A percentile compares a stretch with the other conserved stretches of the same genome.
These are phyloP conservation scores for Aspergillus floridensis DNA, from an alignment of 2,329 filamentous ascomycete species.

Conservation along the genomic window DNA sequence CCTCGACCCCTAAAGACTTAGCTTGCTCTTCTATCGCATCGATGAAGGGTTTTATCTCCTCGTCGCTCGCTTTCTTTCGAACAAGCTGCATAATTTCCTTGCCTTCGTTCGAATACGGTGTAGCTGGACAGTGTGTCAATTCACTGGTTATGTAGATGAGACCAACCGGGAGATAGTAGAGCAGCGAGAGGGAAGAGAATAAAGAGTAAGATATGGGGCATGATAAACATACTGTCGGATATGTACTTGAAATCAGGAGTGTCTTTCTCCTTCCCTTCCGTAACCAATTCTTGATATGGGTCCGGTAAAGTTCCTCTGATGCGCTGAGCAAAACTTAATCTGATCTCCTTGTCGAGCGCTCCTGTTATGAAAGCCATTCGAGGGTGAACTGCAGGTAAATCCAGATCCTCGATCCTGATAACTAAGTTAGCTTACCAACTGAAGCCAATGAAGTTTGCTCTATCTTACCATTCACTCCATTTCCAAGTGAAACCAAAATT, in stretches of 20 bases:
- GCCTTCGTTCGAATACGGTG: conserved; percentile 81
- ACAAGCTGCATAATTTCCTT: conserved; percentile 76
- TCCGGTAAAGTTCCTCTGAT: conserved; percentile 91
- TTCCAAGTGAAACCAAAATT: conserved; percentile 99
- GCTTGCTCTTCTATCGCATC: conserved; percentile 79
- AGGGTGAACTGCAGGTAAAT: conserved; percentile 72
- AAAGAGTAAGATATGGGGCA: neutral
- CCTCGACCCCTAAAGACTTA: conserved; percentile 62
- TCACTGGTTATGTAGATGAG: conserved; percentile 9
- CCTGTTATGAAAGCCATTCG: conserved; percentile 92
- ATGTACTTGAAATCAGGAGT: conserved; percentile 94
- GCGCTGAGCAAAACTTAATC: conserved; percentile 90
- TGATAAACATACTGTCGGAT: conserved; percentile 60
- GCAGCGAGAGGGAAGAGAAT: neutral
- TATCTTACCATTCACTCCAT: conserved; percentile 84
- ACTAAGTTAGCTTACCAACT: conserved; percentile 16
- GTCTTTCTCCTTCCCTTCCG: conserved; percentile 87
- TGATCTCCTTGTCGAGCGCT: conserved; percentile 92
- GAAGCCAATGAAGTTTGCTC: neutral
- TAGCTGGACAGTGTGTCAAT: conserved; percentile 50
- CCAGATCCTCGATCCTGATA: conserved; percentile 71
- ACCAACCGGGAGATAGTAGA: neutral
- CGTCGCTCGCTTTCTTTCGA: conserved; percentile 78
- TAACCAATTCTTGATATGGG: conserved; percentile 76
- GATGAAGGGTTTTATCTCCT: conserved; percentile 80